Evolutionary conservation across 2,329 filamentous ascomycete genomes (phyloP), one percentile per base, ranked within the genome.

Genomic region (Amauroascus verrucosus): DNA sequence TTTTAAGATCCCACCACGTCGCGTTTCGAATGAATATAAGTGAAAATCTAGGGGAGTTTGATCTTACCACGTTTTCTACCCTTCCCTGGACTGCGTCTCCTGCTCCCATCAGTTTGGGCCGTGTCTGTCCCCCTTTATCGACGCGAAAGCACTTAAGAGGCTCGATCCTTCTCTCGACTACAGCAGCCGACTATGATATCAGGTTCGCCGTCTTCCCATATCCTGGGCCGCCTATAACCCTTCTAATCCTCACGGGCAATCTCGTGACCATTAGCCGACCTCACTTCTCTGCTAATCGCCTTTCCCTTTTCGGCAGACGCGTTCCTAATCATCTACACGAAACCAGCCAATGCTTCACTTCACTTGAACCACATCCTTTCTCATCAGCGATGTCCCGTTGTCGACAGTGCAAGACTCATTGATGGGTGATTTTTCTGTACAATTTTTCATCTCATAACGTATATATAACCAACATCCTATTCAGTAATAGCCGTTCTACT

Each of bases 281-380:
- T 32, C 32, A 20, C 30, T 32, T n/a, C 33, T 45, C 32, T 13
- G 33, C 26, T 30, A 8, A 44, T 1, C 14, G n/a, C 43, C 41
- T 28, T 53, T 18, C 51, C 51, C 30, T 44, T 53, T 53, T 53
- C 9, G 51, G 51, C 24, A n/a, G 41, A 48, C 51, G 51, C 44
- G 51, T 48, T 48, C 37, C 22, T 16, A 35, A 13, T 16, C 24
- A 35, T 26, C 28, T 7, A 22, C n/a, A 32, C 6, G 40, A 46
- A 46, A 9, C 20, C 20, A 2, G 22, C 8, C 40, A 45, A 52
- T 45, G 41, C 43, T 30, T 52, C 50, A 52, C 40, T 40, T 52
- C 50, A 37, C 16, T n/a, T 38, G 32, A 37, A 6, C 50, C 20
- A 40, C 40, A 46, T 38, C 40, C 32, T n/a, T 37, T 38, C 30